These are phyloP conservation scores for Prunus yedoensis DNA, from an alignment of 331 rosid species.

Conservation along the genomic window DNA sequence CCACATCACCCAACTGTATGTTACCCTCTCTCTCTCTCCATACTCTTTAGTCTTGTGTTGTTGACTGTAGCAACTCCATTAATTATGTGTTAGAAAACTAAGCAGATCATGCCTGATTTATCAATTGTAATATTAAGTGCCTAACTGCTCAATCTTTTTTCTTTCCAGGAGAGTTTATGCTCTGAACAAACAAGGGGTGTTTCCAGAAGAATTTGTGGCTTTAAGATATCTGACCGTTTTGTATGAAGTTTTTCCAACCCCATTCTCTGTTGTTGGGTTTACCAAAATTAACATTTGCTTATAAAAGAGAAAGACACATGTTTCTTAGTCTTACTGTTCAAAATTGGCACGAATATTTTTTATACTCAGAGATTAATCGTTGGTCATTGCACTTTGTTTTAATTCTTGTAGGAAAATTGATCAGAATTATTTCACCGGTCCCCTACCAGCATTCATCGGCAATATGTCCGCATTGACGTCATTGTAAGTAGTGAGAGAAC, in stretches of 20 bases:
- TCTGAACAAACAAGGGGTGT: constrained; percentile 32
- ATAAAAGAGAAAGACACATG: background rate
- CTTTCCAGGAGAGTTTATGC: constrained; percentile 56
- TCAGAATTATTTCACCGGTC: constrained; percentile 62
- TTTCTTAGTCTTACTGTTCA: background rate
- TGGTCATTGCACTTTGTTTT: background rate
- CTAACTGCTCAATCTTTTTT: background rate
- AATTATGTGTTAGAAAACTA: too few species aligned
- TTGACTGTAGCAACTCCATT: background rate
- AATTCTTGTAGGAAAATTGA: constrained; percentile 44
- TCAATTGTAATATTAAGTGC: too few species aligned
- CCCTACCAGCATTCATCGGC: constrained; percentile 59
- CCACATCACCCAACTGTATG: constrained; percentile 32
- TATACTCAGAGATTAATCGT: background rate
- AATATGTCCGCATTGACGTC: constrained; percentile 46
- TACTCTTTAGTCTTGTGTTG: background rate
- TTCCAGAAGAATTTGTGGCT: constrained; percentile 61
- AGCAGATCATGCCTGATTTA: too few species aligned
- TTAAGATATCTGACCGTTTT: constrained; percentile 48
- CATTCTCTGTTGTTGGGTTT: background rate
- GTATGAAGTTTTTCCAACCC: constrained; percentile 37
- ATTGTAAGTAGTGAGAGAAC: constrained; percentile 41
- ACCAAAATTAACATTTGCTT: background rate
- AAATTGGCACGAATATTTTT: background rate
- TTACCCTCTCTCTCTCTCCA: background rate